These are phyloP conservation scores for Fistulinella prunicolor DNA, from an alignment of 768 basidiomycete genomes.

Conservation along the genomic window DNA sequence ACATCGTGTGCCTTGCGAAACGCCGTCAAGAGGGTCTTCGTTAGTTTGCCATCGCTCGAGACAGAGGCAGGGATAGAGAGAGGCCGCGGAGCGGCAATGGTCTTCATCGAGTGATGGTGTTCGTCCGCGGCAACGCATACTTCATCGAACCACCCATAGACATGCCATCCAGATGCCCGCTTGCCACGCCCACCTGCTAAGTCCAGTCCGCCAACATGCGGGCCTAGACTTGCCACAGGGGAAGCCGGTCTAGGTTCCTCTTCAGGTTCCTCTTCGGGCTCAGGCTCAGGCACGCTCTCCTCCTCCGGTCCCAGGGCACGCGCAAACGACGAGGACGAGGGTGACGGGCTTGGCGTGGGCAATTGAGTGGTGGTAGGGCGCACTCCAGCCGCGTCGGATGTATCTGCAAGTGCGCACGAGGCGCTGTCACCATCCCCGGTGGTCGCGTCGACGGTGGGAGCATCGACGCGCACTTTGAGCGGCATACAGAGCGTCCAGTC, in stretches of 20 bases:
- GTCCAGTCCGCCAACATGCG: slow-evolving; percentile 29
- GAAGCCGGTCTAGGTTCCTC: slow-evolving; percentile 4
- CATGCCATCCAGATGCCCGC: slow-evolving; percentile 33
- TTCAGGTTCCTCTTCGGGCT: neutral
- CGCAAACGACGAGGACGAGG: neutral
- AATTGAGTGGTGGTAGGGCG: slow-evolving; percentile 9
- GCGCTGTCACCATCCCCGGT: neutral
- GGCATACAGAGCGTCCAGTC: slow-evolving; percentile 36
- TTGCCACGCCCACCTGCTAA: slow-evolving; percentile 30
- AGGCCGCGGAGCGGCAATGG: neutral
- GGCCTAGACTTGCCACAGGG: slow-evolving; percentile 25
- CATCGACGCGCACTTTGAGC: slow-evolving; percentile 13
- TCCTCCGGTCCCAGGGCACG: slow-evolving; percentile 12
- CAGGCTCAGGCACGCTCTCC: neutral
- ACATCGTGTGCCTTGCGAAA: slow-evolving; percentile 10
- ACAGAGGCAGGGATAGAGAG: neutral
- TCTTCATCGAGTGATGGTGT: neutral
- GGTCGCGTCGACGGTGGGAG: neutral
- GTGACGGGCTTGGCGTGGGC: slow-evolving; percentile 25
- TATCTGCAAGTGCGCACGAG: slow-evolving; percentile 1
- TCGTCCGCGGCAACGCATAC: slow-evolving; percentile 5
- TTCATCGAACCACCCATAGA: slow-evolving; percentile 30
- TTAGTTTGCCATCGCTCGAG: neutral
- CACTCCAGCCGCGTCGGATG: neutral
- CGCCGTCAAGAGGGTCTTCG: slow-evolving; percentile 12